Percentiles rank a stretch among this genome's conserved stretches.
Evolutionary conservation across 148 eudicot species (phyloP).

Genomic region (Talinum fruticosum): DNA sequence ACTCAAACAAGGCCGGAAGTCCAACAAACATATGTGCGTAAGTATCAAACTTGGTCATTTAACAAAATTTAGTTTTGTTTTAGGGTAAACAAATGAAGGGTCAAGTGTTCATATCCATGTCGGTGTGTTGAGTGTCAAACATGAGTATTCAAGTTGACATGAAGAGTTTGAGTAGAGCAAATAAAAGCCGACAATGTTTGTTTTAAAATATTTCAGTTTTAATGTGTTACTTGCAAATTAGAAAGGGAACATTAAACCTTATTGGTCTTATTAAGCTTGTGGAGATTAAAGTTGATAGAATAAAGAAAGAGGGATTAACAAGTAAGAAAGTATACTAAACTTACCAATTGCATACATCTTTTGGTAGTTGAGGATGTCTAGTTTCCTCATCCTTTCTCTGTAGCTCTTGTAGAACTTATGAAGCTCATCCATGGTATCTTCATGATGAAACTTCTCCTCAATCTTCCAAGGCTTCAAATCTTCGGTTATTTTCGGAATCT

Average conservation of each 20-base stretch:
- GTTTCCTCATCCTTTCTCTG: slow-evolving; percentile 84
- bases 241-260: background rate
- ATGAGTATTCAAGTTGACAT: too few species aligned
- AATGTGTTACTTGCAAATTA: background rate
- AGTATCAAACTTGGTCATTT: background rate
- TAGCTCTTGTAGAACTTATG: slow-evolving; percentile 90
- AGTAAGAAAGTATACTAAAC: slow-evolving; percentile 19
- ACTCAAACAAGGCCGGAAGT: background rate
- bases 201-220: background rate
- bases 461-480: slow-evolving; percentile 96
- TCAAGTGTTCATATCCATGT: background rate
- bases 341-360: slow-evolving; percentile 98
- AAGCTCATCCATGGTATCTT: slow-evolving; percentile 55
- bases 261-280: background rate
- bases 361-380: slow-evolving; percentile 93
- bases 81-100: background rate
- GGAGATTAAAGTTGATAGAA: background rate
- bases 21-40: too few species aligned
- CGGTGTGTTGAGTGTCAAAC: background rate
- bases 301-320: slow-evolving; percentile 7
- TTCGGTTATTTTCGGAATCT: slow-evolving; percentile 64
- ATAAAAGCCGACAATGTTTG: background rate
- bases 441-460: slow-evolving; percentile 56
- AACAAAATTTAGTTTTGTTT: background rate
- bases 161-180: too few species aligned